Base-by-base conservation (phyloP, 2,329 filamentous ascomycete genomes). In the Cercospora citrullina region DNA sequence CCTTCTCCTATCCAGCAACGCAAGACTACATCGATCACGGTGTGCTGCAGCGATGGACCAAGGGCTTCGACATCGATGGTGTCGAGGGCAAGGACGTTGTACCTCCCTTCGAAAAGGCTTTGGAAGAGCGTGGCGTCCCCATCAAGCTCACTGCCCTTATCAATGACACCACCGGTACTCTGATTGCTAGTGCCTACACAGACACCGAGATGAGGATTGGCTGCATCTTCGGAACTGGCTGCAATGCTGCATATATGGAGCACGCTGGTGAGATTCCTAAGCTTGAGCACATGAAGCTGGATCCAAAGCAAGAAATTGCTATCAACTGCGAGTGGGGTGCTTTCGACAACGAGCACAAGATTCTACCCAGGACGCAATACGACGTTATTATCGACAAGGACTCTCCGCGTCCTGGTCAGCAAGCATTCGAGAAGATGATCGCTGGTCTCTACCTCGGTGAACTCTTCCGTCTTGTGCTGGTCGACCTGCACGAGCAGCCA, bases 301-400 rank as follows among this genome's bases (percentile, higher is more conserved):
- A 93, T 60, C 84, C 92, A 0, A 71, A 76, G 28, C 75, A 78
- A 66, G 90, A 95, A 71, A 96, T 97, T 86, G 93, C 93, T 63
- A 97, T 98, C 83, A 97, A 97, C 85, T 97, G 94, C 84, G 94
- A 98, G 80, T 97, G 94, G 87, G 94, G 94, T 72, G 94, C 94
- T 36, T 97, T 98, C 77, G 94, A 97, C 81, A 97, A 97, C 80
- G 92, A 96, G 81, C 91, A 94, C 83, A 86, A 90, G 75, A 90
- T 97, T 64, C 89, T 97, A 12, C 94, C 94, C 12, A 87, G 89
- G 64, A 97, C 94, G 28, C 87, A 87, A 67, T 97, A 81, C 74
- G 81, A 83, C 67, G 69, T 79, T 68, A 76, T 79, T 60, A 80
- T 83, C 67, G 81, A 83, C 75, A 77, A 77, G 55, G 78, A 81